These are phyloP conservation scores for Paulownia fortunei DNA, from an alignment of 257 asterid genomes.

Conservation along the genomic window DNA sequence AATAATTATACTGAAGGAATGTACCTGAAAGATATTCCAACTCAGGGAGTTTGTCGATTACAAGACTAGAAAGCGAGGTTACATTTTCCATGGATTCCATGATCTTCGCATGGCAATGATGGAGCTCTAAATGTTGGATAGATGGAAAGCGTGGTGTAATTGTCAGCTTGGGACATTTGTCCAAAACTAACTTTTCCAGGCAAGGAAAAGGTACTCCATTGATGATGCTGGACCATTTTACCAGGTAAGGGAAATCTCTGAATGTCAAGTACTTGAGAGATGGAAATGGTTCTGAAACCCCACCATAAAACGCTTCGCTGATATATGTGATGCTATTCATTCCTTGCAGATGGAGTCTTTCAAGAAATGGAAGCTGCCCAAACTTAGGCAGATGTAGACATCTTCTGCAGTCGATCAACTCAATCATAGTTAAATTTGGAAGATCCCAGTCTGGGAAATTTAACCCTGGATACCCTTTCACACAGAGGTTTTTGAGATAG, in stretches of 20 bases:
- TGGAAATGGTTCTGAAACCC: not conserved
- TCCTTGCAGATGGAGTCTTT: not conserved
- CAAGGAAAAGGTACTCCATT: not conserved
- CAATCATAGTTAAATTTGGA: not conserved
- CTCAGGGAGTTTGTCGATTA: not conserved
- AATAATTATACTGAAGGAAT: too few species aligned
- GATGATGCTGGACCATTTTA: not conserved
- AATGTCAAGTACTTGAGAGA: not conserved
- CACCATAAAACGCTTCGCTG: not conserved
- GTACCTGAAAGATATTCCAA: not conserved
- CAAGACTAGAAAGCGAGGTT: not conserved
- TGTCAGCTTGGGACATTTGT: not conserved
- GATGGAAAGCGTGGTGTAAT: not conserved
- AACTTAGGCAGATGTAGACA: not conserved
- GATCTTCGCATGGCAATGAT: not conserved
- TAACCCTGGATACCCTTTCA: not conserved
- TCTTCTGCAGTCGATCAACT: not conserved
- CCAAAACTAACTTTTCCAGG: not conserved
- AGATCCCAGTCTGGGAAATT: not conserved
- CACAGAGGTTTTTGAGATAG: not conserved
- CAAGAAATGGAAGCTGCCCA: not conserved
- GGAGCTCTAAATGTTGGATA: not conserved
- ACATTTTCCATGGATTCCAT: not conserved
- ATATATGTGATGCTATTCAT: not conserved
- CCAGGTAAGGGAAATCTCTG: not conserved